Conservation (phyloP, 2,329 filamentous ascomycete species). For the Chrysosporium keratinophilum region DNA sequence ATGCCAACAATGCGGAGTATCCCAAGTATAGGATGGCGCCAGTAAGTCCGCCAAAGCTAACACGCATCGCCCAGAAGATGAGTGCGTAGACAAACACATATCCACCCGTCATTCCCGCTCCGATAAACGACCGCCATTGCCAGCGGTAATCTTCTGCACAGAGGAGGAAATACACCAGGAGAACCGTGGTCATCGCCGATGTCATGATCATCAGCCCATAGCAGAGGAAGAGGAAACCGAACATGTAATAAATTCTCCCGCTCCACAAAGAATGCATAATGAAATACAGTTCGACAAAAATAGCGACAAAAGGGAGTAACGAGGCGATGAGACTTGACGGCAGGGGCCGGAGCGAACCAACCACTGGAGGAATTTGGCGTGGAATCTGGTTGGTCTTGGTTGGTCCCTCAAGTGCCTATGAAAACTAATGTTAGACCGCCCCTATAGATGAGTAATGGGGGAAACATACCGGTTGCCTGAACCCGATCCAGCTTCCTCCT, state of each 20-base stretch:
- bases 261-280: slow-evolving; percentile 99
- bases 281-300: slow-evolving; percentile 97
- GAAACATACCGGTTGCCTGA: slow-evolving; percentile 52
- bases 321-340: slow-evolving; percentile 89
- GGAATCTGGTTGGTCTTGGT: slow-evolving; percentile 97
- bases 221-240: slow-evolving; percentile 95
- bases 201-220: slow-evolving; percentile 97
- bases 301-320: slow-evolving; percentile 86
- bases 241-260: slow-evolving; percentile 99
- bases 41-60: slow-evolving; percentile 73
- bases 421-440: slow-evolving; percentile 8
- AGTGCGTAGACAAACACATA: slow-evolving; percentile 91
- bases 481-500: slow-evolving; percentile 84
- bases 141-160: slow-evolving; percentile 97
- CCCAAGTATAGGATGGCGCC: slow-evolving; percentile 87
- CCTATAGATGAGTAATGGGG: background rate
- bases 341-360: slow-evolving; percentile 71
- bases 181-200: slow-evolving; percentile 77
- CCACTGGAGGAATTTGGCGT: slow-evolving; percentile 79
- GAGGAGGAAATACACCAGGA: slow-evolving; percentile 92
- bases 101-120: slow-evolving; percentile 75
- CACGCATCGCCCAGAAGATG: slow-evolving; percentile 79
- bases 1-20: slow-evolving; percentile 80
- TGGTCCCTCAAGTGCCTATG: slow-evolving; percentile 59
- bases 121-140: slow-evolving; percentile 94